Percentiles rank a stretch among this genome's conserved stretches.
These are phyloP conservation scores for Scedosporium boydii DNA, from an alignment of 2,329 filamentous ascomycete genomes.

Conservation along the genomic window DNA sequence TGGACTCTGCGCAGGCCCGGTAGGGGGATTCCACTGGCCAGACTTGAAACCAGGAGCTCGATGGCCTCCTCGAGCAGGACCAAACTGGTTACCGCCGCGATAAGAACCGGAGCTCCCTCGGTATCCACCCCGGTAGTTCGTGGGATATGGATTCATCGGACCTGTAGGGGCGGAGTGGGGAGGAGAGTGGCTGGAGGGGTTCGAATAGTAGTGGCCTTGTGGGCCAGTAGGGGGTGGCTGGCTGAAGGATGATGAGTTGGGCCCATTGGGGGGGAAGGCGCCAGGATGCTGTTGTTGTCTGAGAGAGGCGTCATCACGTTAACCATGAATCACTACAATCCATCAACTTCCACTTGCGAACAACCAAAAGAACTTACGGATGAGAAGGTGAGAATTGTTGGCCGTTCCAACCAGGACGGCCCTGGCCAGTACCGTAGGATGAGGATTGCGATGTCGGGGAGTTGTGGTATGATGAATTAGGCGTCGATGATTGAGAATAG, in stretches of 20 bases:
- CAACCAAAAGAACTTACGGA: slow-evolving; percentile 23
- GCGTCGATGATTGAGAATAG: slow-evolving; percentile 33
- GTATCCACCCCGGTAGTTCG: slow-evolving; percentile 33
- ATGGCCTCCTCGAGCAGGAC: slow-evolving; percentile 36
- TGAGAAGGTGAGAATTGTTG: slow-evolving; percentile 26
- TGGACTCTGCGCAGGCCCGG: neutral
- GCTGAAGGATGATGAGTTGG: slow-evolving; percentile 1
- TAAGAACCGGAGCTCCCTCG: slow-evolving; percentile 43
- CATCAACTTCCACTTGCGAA: too few species aligned
- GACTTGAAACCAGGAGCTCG: slow-evolving; percentile 57
- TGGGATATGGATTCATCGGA: slow-evolving; percentile 43
- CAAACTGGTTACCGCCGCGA: slow-evolving; percentile 52
- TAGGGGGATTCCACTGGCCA: slow-evolving; percentile 56
- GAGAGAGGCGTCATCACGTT: neutral
- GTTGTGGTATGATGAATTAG: slow-evolving; percentile 32
- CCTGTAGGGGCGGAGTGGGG: slow-evolving; percentile 48
- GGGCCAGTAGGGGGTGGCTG: slow-evolving; percentile 1
- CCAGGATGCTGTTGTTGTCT: neutral
- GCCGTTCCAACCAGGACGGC: slow-evolving; percentile 28
- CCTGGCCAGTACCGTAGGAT: slow-evolving; percentile 18
- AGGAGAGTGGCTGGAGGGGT: slow-evolving; percentile 18
- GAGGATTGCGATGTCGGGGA: slow-evolving; percentile 34
- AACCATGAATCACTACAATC: too few species aligned
- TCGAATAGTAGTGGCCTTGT: neutral
- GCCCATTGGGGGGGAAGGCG: neutral